Percentiles rank a stretch among this genome's conserved stretches.
phyloP scores from a whole-genome alignment of 2,329 filamentous ascomycete species.

The Nemania sp. region DNA sequence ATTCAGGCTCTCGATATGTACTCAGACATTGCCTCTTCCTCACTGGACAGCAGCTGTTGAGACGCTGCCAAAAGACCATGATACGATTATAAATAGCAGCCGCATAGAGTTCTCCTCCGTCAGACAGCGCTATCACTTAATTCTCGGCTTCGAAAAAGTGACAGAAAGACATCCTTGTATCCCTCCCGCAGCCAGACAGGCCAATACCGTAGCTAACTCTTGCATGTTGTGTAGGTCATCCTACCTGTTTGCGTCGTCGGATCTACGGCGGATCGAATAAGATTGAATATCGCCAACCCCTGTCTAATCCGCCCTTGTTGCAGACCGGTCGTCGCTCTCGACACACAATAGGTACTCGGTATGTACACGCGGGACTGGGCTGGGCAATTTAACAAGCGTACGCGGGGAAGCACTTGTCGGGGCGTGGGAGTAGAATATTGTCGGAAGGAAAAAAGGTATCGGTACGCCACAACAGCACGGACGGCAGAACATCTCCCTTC shows the following conservation, averaged over 20 bases:
- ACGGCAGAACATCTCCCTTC: neutral
- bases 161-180: neutral
- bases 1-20: neutral
- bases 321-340: neutral
- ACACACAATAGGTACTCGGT: neutral
- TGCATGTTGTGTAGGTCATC: neutral
- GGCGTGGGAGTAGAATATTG: neutral
- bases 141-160: neutral
- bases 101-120: neutral
- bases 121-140: neutral
- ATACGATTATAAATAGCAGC: neutral
- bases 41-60: neutral
- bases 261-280: neutral
- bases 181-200: neutral
- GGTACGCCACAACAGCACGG: neutral
- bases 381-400: neutral
- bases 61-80: neutral
- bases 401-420: neutral
- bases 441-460: neutral
- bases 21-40: neutral
- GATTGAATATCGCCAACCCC: neutral
- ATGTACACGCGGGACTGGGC: neutral
- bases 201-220: neutral
- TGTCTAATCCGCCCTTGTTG: neutral
- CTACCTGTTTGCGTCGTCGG: neutral